Percentiles rank a stretch among this genome's conserved stretches.
Evolutionary conservation across 352 stramenopile genomes (phyloP).

Genomic region (Elongisporangium anandrum): DNA sequence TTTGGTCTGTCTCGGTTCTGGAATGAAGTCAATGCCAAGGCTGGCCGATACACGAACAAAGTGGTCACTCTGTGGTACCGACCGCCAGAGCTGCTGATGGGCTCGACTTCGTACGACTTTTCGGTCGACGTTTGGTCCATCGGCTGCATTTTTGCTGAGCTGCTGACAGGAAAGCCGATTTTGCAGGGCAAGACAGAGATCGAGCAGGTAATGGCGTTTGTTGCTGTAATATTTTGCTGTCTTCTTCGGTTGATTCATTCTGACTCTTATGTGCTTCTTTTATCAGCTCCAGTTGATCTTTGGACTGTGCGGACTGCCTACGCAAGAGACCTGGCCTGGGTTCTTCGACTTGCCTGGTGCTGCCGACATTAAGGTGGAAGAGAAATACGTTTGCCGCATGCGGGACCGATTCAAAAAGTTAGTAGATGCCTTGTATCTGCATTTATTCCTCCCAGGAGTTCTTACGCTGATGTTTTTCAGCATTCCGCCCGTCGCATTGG

Average conservation of each 20-base stretch:
- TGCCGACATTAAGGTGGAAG: constrained; percentile 63
- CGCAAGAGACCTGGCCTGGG: constrained; percentile 72
- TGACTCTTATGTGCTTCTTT: not conserved
- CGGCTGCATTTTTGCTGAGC: constrained; percentile 82
- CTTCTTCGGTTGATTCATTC: not conserved
- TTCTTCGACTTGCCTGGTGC: constrained; percentile 74
- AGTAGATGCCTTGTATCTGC: constrained; percentile 7
- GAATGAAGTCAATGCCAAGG: constrained; percentile 84
- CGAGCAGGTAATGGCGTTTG: constrained; percentile 48
- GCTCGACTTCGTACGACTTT: constrained; percentile 89
- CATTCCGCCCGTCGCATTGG: constrained; percentile 73
- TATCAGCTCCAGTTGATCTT: constrained; percentile 74
- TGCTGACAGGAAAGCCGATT: constrained; percentile 77
- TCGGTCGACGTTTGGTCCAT: constrained; percentile 95
- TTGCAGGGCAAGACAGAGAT: constrained; percentile 81
- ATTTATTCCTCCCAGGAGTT: not conserved
- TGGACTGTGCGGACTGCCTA: constrained; percentile 69
- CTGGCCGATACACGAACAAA: constrained; percentile 91
- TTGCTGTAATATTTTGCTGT: not conserved
- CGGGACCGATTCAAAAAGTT: constrained; percentile 82
- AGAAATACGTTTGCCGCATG: constrained; percentile 73
- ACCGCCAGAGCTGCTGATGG: constrained; percentile 90
- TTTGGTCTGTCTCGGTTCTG: constrained; percentile 82
- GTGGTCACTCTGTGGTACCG: constrained; percentile 95
- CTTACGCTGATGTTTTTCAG: constrained; percentile 17